Conservation (phyloP, 2,329 filamentous ascomycete species). For the Eurotiales sp. region DNA sequence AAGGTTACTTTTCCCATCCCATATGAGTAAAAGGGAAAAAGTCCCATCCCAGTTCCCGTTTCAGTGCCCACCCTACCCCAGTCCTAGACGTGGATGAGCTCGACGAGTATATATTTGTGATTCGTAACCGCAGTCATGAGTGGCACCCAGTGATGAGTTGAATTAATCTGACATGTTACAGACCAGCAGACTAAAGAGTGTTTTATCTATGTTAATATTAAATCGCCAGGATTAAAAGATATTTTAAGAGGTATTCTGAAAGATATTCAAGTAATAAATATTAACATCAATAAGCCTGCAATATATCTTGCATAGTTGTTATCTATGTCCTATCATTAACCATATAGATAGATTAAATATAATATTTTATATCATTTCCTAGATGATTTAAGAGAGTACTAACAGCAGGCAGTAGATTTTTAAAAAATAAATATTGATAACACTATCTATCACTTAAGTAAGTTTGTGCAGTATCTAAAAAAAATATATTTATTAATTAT, state of each 20-base stretch:
- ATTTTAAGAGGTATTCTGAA: slow-evolving; percentile 22
- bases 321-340: neutral
- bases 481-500: slow-evolving; percentile 1
- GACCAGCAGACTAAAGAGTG: neutral
- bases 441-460: slow-evolving; percentile 12
- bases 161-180: neutral
- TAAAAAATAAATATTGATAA: slow-evolving; percentile 3
- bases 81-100: neutral
- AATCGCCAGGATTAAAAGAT: slow-evolving; percentile 13
- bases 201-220: neutral
- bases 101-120: neutral
- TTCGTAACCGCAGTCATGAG: neutral
- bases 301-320: slow-evolving; percentile 12
- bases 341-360: slow-evolving; percentile 11
- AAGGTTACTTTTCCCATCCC: neutral
- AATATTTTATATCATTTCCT: slow-evolving; percentile 17
- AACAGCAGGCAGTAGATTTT: neutral
- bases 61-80: too few relatives aligned
- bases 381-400: slow-evolving; percentile 13
- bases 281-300: slow-evolving; percentile 21
- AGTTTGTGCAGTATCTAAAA: slow-evolving; percentile 18
- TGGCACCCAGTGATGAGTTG: neutral
- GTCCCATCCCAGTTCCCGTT: too few relatives aligned
- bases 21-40: too few relatives aligned
- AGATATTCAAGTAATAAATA: slow-evolving; percentile 20